A percentile compares a stretch with the other conserved stretches of the same genome.
Conservation (phyloP, 441 rosid species). For the Daphne laureola region DNA sequence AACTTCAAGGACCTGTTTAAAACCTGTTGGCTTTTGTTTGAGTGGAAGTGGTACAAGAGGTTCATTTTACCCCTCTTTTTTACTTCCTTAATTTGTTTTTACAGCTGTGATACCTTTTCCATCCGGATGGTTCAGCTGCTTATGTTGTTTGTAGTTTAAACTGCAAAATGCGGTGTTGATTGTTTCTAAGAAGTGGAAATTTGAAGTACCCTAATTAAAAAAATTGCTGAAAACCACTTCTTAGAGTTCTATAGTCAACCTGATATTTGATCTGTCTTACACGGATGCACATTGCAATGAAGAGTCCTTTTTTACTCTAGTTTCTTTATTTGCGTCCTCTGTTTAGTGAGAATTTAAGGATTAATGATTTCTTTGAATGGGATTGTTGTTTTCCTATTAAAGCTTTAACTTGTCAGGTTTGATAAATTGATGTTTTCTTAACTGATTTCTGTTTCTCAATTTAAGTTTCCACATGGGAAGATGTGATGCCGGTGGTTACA, state of each 20-base stretch:
- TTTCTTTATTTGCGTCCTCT: neutral
- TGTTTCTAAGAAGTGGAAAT: neutral
- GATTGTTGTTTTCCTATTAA: slow-evolving; percentile 19
- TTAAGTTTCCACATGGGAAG: neutral
- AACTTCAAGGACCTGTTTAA: no score
- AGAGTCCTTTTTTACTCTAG: neutral
- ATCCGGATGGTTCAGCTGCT: no score
- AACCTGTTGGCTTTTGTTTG: no score
- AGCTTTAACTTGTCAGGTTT: slow-evolving; percentile 1
- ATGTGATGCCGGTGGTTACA: neutral
- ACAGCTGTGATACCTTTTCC: no score
- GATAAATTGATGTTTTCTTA: slow-evolving; percentile 2
- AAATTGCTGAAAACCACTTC: neutral
- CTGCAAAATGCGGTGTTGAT: slow-evolving; percentile 1
- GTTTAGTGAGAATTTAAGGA: neutral
- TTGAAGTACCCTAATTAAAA: slow-evolving; percentile 1
- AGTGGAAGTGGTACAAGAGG: no score
- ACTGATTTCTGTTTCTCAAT: slow-evolving; percentile 1
- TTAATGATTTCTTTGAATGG: neutral
- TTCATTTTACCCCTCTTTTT: no score
- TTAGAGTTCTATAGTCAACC: neutral
- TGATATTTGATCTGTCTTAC: neutral
- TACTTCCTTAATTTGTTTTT: no score
- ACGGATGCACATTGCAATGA: neutral
- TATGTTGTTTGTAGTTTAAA: no score